Conservation (phyloP, 805 yeast genomes). For the Nakazawaea ambrosiae region DNA sequence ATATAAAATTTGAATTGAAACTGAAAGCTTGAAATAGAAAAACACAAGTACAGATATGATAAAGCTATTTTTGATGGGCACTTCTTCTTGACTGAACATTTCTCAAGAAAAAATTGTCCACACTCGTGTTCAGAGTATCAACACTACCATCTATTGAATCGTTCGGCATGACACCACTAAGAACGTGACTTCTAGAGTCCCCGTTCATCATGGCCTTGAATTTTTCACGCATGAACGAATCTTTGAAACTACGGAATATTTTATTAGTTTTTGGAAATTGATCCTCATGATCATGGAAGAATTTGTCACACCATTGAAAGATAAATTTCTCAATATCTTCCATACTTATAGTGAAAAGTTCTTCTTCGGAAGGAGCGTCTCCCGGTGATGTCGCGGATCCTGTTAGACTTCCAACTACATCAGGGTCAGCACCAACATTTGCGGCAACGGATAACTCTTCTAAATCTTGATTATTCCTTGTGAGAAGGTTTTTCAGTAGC, state of each 20-base stretch:
- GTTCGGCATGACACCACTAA: not conserved
- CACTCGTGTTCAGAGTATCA: not conserved
- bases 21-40: not conserved
- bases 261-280: conserved; percentile 21
- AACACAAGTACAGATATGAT: not conserved
- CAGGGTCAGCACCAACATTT: too few species aligned
- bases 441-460: too few species aligned
- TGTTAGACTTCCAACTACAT: too few species aligned
- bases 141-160: not conserved
- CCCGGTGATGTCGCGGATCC: not conserved
- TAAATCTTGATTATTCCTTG: too few species aligned
- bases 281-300: conserved; percentile 19
- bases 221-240: conserved; percentile 26
- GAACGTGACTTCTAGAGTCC: not conserved
- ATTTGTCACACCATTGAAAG: conserved; percentile 24
- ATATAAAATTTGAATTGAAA: too few species aligned
- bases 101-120: conserved; percentile 9
- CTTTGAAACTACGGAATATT: conserved; percentile 22
- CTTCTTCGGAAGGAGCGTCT: conserved; percentile 4
- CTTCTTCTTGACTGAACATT: not conserved
- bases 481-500: too few species aligned
- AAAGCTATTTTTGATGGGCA: not conserved
- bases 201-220: conserved; percentile 12
- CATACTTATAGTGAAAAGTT: conserved; percentile 9
- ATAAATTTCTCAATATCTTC: conserved; percentile 27